Evolutionary conservation across 805 yeast species (phyloP), one percentile per base, ranked within the genome.

Genomic region (Myxozyma neotropica): DNA sequence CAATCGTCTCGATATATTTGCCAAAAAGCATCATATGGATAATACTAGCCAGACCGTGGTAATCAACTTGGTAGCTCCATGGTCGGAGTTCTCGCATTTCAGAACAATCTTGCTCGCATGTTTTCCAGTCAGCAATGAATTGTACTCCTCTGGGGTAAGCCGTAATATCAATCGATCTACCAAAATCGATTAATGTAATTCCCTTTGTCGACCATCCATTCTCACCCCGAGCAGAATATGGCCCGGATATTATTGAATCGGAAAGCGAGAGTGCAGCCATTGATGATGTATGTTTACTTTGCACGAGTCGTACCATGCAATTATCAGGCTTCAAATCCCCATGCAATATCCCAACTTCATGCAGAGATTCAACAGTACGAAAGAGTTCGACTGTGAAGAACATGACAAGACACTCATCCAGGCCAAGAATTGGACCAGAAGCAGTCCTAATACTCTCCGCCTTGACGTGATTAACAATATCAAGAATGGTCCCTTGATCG

Each of bases 291-390:
- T 58, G 65, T 52, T 47, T 57, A 52, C 0, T 59, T 64, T 27
- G 68, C 58, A 75, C 73, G 42, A 87, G 77, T 40, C 87, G 73
- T 0, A 89, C 69, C 95, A 91, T 87, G 64, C 94, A 88, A 70
- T 90, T 91, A 63, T 88, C 96, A 0, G 96, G 86, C 69, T 87
- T 88, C 55, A 91, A 72, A 70, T 91, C 96, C 1, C 96, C 95
- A 74, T 91, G 97, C 12, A 91, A 77, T 0, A 91, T 83, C 0
- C 86, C 86, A 15, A 80, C 72, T 0, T 72, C 71, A 69, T 91
- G 97, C n/a, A 92, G 72, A 1, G 75, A 71, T 53, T 83, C 84
- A 4, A 89, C 73, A 0, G 82, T 77, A 43, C 81, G 78, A 46
- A 91, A 68, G 10, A 92, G 70, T 69, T 90, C 90, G 8, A 83